Evolutionary conservation across 176 grass and related monocot genomes (phyloP), one percentile per base, ranked within the genome.

Genomic region (Ensete ventricosum): DNA sequence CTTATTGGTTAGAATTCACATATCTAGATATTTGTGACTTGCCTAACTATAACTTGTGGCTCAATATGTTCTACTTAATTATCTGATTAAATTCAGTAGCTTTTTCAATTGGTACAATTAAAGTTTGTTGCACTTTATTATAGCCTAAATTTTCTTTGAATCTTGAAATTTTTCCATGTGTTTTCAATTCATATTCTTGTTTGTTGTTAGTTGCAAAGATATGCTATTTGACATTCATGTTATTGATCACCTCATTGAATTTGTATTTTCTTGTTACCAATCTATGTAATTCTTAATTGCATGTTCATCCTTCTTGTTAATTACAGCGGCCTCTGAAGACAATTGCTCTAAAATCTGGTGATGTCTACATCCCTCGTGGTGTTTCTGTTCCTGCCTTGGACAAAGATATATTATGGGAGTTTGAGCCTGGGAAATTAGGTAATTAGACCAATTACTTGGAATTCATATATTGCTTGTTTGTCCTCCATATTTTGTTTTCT

Each of bases 281-380:
- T 1, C 34, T 14, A 52, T 52, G 9, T n/a, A 23, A 52, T 62
- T 52, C 7, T 9, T 49, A 27, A 52, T 48, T 54, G 34, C 11
- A 54, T 26, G 26, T 76, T 73, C 8, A 23, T 73, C 73, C 14
- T 50, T 76, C 58, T 12, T 26, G 67, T 26, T 22, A 48, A n/a
- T 84, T 80, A 78, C 77, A 96, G 85, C 79, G 89, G n/a, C 93
- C 89, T 14, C 49, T 96, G 62, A 96, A 83, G 90, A 90, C 93
- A 62, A 92, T 92, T 78, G 89, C 93, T 79, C 73, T 96, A 29
- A 96, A 86, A 71, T 92, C 89, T 1, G 85, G 87, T 71, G 93
- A 96, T 79, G 87, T 96, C 73, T 96, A 96, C 83, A 96, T 96
- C 71, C 91, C 91, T 17, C 87, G 85, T 77, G 87, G 91, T 68